Base-by-base conservation (phyloP, 306 rosid genomes). In the Cotoneaster glaucophyllus region DNA sequence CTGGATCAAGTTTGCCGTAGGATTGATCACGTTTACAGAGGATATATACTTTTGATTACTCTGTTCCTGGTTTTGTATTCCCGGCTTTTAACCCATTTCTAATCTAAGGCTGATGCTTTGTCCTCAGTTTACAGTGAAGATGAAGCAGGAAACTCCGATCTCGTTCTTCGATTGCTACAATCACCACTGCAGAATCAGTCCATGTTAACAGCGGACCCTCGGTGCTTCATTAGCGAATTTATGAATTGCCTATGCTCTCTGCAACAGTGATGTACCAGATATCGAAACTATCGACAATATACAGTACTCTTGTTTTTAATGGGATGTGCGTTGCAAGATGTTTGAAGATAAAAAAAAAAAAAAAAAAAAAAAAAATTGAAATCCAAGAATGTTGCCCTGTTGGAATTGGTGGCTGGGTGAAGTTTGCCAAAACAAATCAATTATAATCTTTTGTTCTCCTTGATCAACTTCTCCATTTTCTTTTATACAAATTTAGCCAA, bases 111-210 rank as follows among this genome's bases (percentile, higher is more conserved):
- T 70, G 69, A 78, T 64, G 31, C 44, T 61, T 67, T 82, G 56
- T 74, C 75, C 61, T 64, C 81, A 77, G 73, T 68, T 69, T 71
- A 79, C 83, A 69, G 73, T 34, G 63, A 56, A 74, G 77, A 79
- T 72, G 53, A 76, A 66, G 77, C 66, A 43, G 81, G 74, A 34
- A 75, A 80, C 37, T 22, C 74, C 74, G 78, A 70, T 68, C 28
- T 78, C 50, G 56, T n/a, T 77, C 28, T 64, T 69, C 76, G 25
- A 43, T 64, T 44, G 56, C 13, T 41, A 52, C 68, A 18, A 21
- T n/a, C n/a, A 54, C 70, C 39, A 48, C 70, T 58, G 26, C 43
- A 78, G 74, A 64, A 72, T 59, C 48, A 4, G 58, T 24, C 50
- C 65, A 19, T 52, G 43, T 56, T 25, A 25, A 65, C 58, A 5